Conservation (phyloP, 352 stramenopile genomes). For the Poterioochromonas sp. region DNA sequence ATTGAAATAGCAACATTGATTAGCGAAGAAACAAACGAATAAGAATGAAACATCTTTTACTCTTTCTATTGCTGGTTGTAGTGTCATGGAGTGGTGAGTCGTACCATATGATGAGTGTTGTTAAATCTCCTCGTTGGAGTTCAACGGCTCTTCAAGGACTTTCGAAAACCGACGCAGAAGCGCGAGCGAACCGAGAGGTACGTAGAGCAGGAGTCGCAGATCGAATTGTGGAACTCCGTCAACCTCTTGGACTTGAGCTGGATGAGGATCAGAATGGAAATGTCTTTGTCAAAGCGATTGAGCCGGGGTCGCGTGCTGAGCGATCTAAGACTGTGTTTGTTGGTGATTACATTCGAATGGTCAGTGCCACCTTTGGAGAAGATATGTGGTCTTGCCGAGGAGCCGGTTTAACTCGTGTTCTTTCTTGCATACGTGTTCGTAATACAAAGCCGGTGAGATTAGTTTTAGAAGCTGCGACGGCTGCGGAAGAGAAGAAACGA, state of each 20-base stretch:
- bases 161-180: background rate
- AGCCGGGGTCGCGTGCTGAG: constrained; percentile 36
- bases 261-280: constrained; percentile 53
- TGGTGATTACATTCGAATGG: constrained; percentile 43
- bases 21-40: too few relatives aligned
- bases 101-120: too few relatives aligned
- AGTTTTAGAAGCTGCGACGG: constrained; percentile 11
- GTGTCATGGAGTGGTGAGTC: too few relatives aligned
- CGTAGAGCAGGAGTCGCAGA: constrained; percentile 25
- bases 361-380: constrained; percentile 60
- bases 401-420: constrained; percentile 52
- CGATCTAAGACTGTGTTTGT: constrained; percentile 32
- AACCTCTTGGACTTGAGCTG: constrained; percentile 57
- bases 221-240: constrained; percentile 37
- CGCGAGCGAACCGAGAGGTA: constrained; percentile 16
- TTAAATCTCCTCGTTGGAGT: too few relatives aligned
- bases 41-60: too few relatives aligned
- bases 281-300: constrained; percentile 58
- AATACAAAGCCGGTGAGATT: constrained; percentile 53
- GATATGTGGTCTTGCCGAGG: constrained; percentile 60
- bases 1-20: too few relatives aligned
- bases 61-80: too few relatives aligned
- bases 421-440: constrained; percentile 55
- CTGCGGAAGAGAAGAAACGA: background rate
- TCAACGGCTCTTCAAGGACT: too few relatives aligned